Conservation (phyloP, 257 asterid genomes). For the Solanum etuberosum region DNA sequence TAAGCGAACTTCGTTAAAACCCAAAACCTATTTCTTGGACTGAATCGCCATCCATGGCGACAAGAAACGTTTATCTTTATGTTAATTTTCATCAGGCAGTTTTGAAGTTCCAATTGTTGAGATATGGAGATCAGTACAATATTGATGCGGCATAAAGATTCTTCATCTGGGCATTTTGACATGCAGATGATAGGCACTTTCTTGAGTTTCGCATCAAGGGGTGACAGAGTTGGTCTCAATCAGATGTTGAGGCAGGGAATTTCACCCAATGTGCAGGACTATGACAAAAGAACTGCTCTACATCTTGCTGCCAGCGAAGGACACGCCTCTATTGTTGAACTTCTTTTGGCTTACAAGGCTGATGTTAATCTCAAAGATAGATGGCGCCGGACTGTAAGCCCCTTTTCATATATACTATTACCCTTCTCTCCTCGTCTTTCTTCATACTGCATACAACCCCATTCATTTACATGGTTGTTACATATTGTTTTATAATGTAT, state of each 20-base stretch:
- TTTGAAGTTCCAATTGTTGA: not conserved
- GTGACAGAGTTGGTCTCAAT: slow-evolving; percentile 55
- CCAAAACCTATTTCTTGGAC: not conserved
- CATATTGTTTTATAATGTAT: not conserved
- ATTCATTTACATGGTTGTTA: not conserved
- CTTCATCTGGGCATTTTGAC: slow-evolving; percentile 16
- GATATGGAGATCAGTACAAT: not conserved
- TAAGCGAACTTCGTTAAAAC: not conserved
- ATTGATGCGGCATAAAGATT: slow-evolving; percentile 10
- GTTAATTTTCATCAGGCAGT: not conserved
- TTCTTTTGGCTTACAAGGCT: slow-evolving; percentile 47
- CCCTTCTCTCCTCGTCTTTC: not conserved
- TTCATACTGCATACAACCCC: not conserved
- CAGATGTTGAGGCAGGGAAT: slow-evolving; percentile 42
- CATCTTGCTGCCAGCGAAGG: slow-evolving; percentile 69
- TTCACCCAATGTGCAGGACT: slow-evolving; percentile 50
- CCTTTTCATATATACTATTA: not conserved
- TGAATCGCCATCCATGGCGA: not conserved
- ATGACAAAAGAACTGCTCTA: slow-evolving; percentile 47
- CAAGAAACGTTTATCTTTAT: not conserved
- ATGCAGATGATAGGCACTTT: slow-evolving; percentile 48
- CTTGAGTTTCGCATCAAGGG: slow-evolving; percentile 56
- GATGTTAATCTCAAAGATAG: slow-evolving; percentile 50
- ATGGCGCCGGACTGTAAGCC: slow-evolving; percentile 40
- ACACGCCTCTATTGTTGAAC: slow-evolving; percentile 53